A percentile compares a stretch with the other conserved stretches of the same genome.
Evolutionary conservation across 1,284 basidiomycete genomes (phyloP).

Genomic region (Fomitopsis schrenkii): DNA sequence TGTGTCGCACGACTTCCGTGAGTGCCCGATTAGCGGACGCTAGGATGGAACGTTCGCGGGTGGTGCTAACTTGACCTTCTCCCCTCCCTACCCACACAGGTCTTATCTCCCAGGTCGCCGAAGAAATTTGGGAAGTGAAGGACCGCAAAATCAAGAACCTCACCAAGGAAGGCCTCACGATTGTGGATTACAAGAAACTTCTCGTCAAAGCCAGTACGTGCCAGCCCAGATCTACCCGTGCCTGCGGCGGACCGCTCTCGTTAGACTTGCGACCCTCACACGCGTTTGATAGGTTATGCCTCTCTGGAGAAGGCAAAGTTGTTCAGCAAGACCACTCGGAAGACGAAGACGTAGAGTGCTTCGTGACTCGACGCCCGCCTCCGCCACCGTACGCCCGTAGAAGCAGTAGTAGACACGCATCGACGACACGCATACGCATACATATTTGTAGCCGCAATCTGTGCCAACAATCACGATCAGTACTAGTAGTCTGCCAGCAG

Average conservation of each 20-base stretch:
- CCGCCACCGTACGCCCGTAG: constrained; percentile 1
- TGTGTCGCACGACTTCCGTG: constrained; percentile 96
- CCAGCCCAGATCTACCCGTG: constrained; percentile 5
- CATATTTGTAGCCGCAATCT: constrained; percentile 5
- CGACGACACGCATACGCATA: constrained; percentile 1
- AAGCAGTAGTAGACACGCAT: background rate
- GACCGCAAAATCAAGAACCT: constrained; percentile 92
- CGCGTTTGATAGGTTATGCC: constrained; percentile 45
- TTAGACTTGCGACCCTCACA: background rate
- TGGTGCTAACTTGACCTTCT: background rate
- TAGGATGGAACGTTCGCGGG: background rate
- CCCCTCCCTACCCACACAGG: constrained; percentile 35
- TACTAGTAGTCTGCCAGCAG: background rate
- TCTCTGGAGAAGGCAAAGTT: constrained; percentile 91
- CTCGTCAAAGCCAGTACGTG: constrained; percentile 64
- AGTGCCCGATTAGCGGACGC: constrained; percentile 24
- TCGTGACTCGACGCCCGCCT: background rate
- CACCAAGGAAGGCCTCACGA: constrained; percentile 84
- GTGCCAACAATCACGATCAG: constrained; percentile 2
- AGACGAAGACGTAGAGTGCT: constrained; percentile 49
- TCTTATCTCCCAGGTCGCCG: constrained; percentile 91
- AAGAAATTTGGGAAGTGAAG: constrained; percentile 99
- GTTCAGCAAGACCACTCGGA: constrained; percentile 75
- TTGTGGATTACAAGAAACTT: constrained; percentile 88
- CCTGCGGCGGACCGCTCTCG: background rate